These are phyloP conservation scores for Apiospora hydei DNA, from an alignment of 2,329 filamentous ascomycete species.

Conservation along the genomic window DNA sequence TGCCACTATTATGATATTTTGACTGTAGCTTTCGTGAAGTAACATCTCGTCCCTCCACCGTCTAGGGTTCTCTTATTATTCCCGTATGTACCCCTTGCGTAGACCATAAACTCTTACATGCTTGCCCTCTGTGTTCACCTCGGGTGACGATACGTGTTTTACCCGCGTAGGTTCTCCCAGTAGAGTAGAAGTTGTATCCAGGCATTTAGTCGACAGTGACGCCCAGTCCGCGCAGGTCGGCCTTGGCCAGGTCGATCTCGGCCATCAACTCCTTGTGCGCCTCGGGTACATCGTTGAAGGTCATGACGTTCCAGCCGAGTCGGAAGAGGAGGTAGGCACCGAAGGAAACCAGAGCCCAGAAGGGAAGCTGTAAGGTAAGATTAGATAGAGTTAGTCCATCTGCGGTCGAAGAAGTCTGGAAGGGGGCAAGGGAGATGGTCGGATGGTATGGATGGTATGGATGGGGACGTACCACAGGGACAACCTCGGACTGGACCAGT, in stretches of 20 bases:
- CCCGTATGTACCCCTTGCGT: background rate
- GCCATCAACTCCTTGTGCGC: conserved; percentile 88
- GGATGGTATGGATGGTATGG: background rate
- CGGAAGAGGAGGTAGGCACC: conserved; percentile 92
- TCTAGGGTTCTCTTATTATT: background rate
- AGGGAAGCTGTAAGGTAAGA: conserved; percentile 72
- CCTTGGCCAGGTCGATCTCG: conserved; percentile 81
- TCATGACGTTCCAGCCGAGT: conserved; percentile 90
- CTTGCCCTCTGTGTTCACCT: background rate
- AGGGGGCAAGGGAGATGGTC: background rate
- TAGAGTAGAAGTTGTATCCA: background rate
- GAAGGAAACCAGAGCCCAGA: conserved; percentile 91
- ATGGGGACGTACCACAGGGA: conserved; percentile 74
- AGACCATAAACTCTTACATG: background rate
- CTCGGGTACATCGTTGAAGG: conserved; percentile 94
- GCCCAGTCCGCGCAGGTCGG: conserved; percentile 75
- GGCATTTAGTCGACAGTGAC: conserved; percentile 75
- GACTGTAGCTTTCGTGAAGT: conserved; percentile 19
- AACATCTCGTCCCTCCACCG: background rate
- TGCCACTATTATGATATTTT: conserved; percentile 20
- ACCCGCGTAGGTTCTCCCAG: background rate
- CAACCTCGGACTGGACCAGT: conserved; percentile 81
- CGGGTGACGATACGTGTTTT: background rate
- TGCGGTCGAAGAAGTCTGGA: background rate
- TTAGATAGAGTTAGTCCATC: conserved; percentile 1